Evolutionary conservation across 139 green algal genomes (phyloP), one percentile per base, ranked within the genome.

Genomic region (Gonium pectorale): DNA sequence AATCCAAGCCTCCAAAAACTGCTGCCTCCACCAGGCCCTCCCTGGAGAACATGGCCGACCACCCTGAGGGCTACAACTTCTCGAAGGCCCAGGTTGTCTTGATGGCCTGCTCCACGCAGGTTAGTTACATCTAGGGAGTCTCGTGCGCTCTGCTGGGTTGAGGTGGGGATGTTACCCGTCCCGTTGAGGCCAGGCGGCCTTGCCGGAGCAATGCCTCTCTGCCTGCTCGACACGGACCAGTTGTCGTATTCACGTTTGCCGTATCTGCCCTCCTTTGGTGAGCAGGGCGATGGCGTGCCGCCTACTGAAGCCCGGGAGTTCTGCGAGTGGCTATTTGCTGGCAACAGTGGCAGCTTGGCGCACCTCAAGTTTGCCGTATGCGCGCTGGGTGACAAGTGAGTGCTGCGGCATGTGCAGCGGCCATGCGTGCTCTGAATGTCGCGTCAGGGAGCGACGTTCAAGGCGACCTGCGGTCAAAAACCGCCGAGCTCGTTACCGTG

Each of bases 61-160:
- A 92, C 63, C 86, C 93, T 0, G 59, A 90, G 2, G 95, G 95
- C 17, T 87, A 93, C 21, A 85, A 94, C 63, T 81, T 97, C 8
- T 60, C 49, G 15, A 46, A 80, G 0, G 84, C 94, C 71, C 93
- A 98, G 89, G 92, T 84, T 1, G 80, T 92, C 26, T 83, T 98
- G 38, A 41, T 97, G 26, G 86, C 93, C 3, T 98, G 94, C 92
- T 98, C 95, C 29, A 98, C 96, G 3, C 95, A 98, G 91, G 93
- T 93, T 41, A 0, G 64, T 3, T 24, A 67, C 66, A 26, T 9
- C 38, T 15, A 35, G 5, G 62, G 52, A 27, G 52, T n/a, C n/a
- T n/a, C n/a, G n/a, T n/a, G n/a, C n/a, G n/a, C n/a, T n/a, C n/a
- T n/a, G n/a, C n/a, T n/a, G n/a, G n/a, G n/a, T n/a, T n/a, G n/a